Base-by-base conservation (phyloP, 2,329 filamentous ascomycete genomes). In the Bisporella sp. region DNA sequence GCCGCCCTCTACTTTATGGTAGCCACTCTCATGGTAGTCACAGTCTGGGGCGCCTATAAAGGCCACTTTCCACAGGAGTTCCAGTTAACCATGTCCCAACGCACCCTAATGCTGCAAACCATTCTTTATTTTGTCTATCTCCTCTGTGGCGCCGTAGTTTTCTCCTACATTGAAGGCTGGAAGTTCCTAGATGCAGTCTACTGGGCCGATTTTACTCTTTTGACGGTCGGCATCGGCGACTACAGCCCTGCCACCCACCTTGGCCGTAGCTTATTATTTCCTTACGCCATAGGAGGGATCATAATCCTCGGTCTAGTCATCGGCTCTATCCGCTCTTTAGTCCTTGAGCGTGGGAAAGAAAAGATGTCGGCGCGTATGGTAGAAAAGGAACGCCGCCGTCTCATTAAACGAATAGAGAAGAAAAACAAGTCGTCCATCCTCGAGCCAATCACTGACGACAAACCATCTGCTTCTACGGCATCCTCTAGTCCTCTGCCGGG, bases 21-120 rank as follows among this genome's bases (percentile, higher is more conserved):
- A 48, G 85, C 87, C 0, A 80, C 85, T 43, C 75, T 95, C 37
- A 82, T 96, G 67, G 78, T 85, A 57, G 68, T 89, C 49, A 96
- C 92, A 28, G 89, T 92, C 70, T 76, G 84, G 50, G 89, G 89
- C 6, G 91, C 90, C 44, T 78, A 81, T 12, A 61, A 63, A 35
- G 73, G 74, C 1, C 85, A 88, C 58, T 96, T 95, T 60, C 77
- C 77, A 5, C 85, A 88, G 58, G 84, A 89, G 61, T 96, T 96
- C 58, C 73, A 78, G 57, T 74, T 96, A 29, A 91, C 86, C 0
- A 79, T 84, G 48, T 85, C 85, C 54, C 91, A 96, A 66, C 79
- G 91, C 7, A 96, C 89, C 0, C 72, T 96, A 28, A 96, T 96
- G 74, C 70, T 96, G 31, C 91, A 96, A 68, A 95, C 89, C 1